Evolutionary conservation across 2,329 filamentous ascomycete species (phyloP).

Genomic region (Colletotrichum limetticola): DNA sequence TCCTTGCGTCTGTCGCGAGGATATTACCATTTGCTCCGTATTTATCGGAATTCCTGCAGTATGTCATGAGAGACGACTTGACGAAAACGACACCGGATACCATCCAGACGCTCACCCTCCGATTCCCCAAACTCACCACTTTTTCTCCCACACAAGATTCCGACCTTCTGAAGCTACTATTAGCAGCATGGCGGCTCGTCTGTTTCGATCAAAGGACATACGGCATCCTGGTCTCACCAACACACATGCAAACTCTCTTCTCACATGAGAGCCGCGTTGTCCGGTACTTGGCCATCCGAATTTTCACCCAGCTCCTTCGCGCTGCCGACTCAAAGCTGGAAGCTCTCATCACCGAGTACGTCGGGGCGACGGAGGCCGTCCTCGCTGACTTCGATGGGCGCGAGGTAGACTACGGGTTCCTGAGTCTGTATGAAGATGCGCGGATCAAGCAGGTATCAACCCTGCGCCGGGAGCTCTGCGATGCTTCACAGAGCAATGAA

Average conservation of each 20-base stretch:
- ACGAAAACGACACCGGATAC: constrained; percentile 9
- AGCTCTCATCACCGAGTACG: constrained; percentile 73
- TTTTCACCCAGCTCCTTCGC: constrained; percentile 82
- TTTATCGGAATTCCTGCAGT: constrained; percentile 77
- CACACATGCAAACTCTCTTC: constrained; percentile 77
- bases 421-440: constrained; percentile 68
- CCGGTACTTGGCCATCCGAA: constrained; percentile 83
- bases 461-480: constrained; percentile 52
- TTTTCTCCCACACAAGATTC: constrained; percentile 18
- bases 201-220: constrained; percentile 80
- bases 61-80: constrained; percentile 43
- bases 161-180: constrained; percentile 57
- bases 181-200: constrained; percentile 82
- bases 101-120: constrained; percentile 28
- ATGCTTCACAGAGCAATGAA: constrained; percentile 35
- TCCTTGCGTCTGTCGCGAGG: constrained; percentile 80
- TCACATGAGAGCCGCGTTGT: constrained; percentile 68
- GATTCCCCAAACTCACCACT: constrained; percentile 25
- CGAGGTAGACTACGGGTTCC: constrained; percentile 81
- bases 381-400: constrained; percentile 80
- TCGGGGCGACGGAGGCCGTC: constrained; percentile 70
- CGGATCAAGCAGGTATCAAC: constrained; percentile 58
- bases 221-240: constrained; percentile 70
- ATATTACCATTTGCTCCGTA: constrained; percentile 86
- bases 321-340: constrained; percentile 84